A percentile compares a stretch with the other conserved stretches of the same genome.
Evolutionary conservation across 2,329 filamentous ascomycete species (phyloP).

Genomic region (Trichoderma atrobrunneum): DNA sequence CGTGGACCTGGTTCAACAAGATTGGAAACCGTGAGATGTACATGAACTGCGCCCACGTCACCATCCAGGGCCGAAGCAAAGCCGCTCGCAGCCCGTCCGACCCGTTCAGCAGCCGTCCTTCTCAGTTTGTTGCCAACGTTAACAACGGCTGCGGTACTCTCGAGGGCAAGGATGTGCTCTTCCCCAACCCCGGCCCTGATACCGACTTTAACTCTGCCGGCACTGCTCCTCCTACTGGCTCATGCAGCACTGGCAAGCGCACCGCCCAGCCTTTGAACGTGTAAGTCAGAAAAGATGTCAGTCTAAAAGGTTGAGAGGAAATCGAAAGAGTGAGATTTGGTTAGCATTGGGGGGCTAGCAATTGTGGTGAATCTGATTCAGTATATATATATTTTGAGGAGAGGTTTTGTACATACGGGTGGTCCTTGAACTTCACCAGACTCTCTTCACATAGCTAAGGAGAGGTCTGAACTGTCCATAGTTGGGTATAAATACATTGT

Average conservation of each 20-base stretch:
- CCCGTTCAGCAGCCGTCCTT: constrained; percentile 56
- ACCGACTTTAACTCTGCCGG: constrained; percentile 26
- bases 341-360: background rate
- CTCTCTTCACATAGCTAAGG: background rate
- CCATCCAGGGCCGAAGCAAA: constrained; percentile 47
- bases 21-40: constrained; percentile 79
- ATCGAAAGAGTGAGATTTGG: background rate
- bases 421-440: background rate
- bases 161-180: constrained; percentile 53
- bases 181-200: constrained; percentile 58
- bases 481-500: background rate
- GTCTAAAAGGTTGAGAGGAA: background rate
- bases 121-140: constrained; percentile 65
- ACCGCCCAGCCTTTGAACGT: background rate
- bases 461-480: background rate
- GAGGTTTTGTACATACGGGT: background rate
- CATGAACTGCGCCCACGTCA: constrained; percentile 75
- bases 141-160: constrained; percentile 52
- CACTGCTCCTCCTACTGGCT: constrained; percentile 17
- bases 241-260: background rate
- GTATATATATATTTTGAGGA: background rate
- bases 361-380: background rate
- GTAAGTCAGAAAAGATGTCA: background rate
- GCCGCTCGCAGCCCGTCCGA: constrained; percentile 28
- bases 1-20: constrained; percentile 76